Base-by-base conservation (phyloP, 345 rosid genomes). In the Boechera retrofracta region DNA sequence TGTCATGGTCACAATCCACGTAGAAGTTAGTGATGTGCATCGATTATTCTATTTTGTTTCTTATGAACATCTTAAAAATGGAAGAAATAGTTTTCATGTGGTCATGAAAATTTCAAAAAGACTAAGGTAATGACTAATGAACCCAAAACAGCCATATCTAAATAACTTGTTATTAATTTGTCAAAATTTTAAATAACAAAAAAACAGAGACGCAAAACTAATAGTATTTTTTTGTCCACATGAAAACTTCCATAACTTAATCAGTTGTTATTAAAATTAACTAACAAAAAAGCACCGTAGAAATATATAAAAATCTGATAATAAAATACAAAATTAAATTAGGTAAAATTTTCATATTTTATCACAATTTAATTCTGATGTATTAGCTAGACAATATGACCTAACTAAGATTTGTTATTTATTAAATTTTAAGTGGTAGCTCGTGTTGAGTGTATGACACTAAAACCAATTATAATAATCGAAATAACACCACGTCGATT, bases 1-100 rank as follows among this genome's bases (percentile, higher is more conserved):
- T 63, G 33, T 69, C 71, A 54, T 77, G 80, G 80, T 63, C 80
- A 69, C 24, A 63, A 44, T 54, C 42, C 70, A 63, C 71, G 75
- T 63, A 62, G 44, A 70, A 62, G 51, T 44, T 63, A 35, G 57
- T 62, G 80, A 70, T 77, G 71, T 35, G 36, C 58, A 77, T 52
- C 39, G 67, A 61, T 76, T 62, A 42, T 77, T 69, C 32, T 35
- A 53, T 69, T 76, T 69, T 76, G 70, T 69, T 69, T 76, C 26
- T 68, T 41, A 31, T 58, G 51, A 58, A 67, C 33, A 67, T 60
- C 63, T 68, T 54, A 62, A 55, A 42, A 62, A 29, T 59, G 75
- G 10, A 71, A 26, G 52, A 67, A 57, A 67, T 47, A n/a, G 38
- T 56, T 67, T 45, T 75, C 60, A n/a, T 70, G 71, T 63, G 80